Evolutionary conservation across 2,329 filamentous ascomycete species (phyloP).

Genomic region (Simplicillium aogashimaense): DNA sequence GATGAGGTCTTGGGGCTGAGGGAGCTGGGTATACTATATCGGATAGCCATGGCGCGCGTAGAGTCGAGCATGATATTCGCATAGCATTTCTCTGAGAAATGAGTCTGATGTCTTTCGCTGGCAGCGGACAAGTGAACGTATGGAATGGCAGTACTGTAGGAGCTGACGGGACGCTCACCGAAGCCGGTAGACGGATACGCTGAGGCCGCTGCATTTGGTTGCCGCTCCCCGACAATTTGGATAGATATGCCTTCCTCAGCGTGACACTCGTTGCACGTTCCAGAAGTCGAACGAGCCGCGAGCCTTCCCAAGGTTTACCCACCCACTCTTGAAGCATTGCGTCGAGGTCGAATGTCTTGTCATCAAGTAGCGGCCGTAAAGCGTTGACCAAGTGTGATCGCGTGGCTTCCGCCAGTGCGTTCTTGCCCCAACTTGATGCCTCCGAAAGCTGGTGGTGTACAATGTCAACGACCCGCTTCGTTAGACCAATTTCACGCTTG

Average conservation of each 20-base stretch:
- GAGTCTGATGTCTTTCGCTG: slow-evolving; percentile 79
- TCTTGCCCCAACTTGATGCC: slow-evolving; percentile 76
- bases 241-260: slow-evolving; percentile 73
- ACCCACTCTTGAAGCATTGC: slow-evolving; percentile 49
- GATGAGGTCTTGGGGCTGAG: slow-evolving; percentile 64
- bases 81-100: slow-evolving; percentile 94
- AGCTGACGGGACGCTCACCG: slow-evolving; percentile 70
- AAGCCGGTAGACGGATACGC: slow-evolving; percentile 74
- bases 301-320: slow-evolving; percentile 77
- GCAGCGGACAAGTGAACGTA: slow-evolving; percentile 91
- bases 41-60: slow-evolving; percentile 81
- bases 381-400: slow-evolving; percentile 41
- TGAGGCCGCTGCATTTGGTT: slow-evolving; percentile 64
- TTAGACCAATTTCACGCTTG: slow-evolving; percentile 64
- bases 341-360: slow-evolving; percentile 24
- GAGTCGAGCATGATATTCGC: slow-evolving; percentile 82
- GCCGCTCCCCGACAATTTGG: slow-evolving; percentile 64
- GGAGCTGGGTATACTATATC: slow-evolving; percentile 75
- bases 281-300: slow-evolving; percentile 69
- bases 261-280: slow-evolving; percentile 74
- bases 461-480: slow-evolving; percentile 82
- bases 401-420: slow-evolving; percentile 49
- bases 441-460: slow-evolving; percentile 81
- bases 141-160: slow-evolving; percentile 96
- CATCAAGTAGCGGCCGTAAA: slow-evolving; percentile 28